Base-by-base conservation (phyloP, 176 grass and related monocot species). In the Aegilops umbellulata region DNA sequence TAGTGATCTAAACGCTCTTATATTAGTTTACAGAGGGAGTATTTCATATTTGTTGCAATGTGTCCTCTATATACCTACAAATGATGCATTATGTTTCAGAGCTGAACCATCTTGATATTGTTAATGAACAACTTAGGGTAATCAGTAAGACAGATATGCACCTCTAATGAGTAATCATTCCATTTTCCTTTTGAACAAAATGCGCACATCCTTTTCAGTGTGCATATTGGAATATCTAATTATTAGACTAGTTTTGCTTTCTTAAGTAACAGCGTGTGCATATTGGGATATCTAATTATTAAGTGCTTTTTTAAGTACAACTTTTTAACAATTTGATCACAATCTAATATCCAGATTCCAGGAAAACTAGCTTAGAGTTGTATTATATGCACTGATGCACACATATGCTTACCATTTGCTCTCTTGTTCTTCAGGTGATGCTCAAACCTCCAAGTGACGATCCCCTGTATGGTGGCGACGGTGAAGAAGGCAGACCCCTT, bases 381-480 rank as follows among this genome's bases (percentile, higher is more conserved):
- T 65, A 26, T 23, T 75, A 47, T 10, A 62, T 42, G 23, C 38
- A 74, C 17, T 4, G 58, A 44, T 61, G 34, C 71, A 74, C 24
- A 26, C 74, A 57, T 72, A 31, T 41, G 16, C 75, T 12, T 38
- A 70, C 85, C 30, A 67, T 67, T 67, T 22, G 8, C 3, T 62
- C 0, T 47, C 55, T 19, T 61, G 36, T 91, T 16, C 39, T 87
- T 35, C 90, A 99, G 97, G 94, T 99, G 38, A 99, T 99, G 97
- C 65, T 99, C 61, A 99, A 99, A 69, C 97, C 92, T 84, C 94
- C 97, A 10, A 91, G 97, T 85, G 90, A 96, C 24, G 92, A 94
- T 57, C 94, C 97, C 61, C 77, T 96, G 68, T 91, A 91, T 2
- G 97, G 94, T 14, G 90, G 30, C 25, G 58, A 44, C 1, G 53